Evolutionary conservation across 495 filamentous ascomycete species (phyloP), one percentile per base, ranked within the genome.

Genomic region (Astrothelium macrocarpum): DNA sequence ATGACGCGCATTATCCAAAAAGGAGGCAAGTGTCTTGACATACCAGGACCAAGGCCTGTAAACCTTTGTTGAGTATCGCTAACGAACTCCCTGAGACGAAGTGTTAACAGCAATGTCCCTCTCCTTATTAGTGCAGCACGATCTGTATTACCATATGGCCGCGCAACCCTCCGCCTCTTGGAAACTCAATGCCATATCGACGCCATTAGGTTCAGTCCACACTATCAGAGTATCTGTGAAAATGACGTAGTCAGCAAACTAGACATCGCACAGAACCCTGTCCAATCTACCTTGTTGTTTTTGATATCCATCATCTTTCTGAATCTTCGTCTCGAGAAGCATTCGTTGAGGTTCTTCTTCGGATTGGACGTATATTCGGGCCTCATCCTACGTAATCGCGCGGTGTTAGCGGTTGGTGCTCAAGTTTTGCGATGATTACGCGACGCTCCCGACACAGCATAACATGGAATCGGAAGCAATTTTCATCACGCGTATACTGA

Each of bases 171-270:
- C 94, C 2, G 94, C 88, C 75, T 97, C 95, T 76, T 98, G 94
- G 74, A 98, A 98, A 74, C 93, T 97, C 62, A 98, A 82, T 34
- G 94, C 94, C 94, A 98, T 97, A 72, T 98, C 94, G 63, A 89
- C 86, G 31, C 88, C 88, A 77, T 84, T 89, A 46, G 74, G 76
- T 71, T 98, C 94, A 23, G 94, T 97, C 94, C 94, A 98, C 53
- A 98, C 91, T 56, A 98, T 98, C 53, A 98, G 83, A 18, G 94
- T 98, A 74, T 97, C 94, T 91, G 46, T 10, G 75, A 59, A 69
- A 66, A 56, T 56, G 25, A 56, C 25, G 23, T 16, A 9, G 11
- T 56, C 25, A 56, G 49, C 25, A 56, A 36, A 36, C 59, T 9
- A 16, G 11, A 7, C 20, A n/a, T 20, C 16, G n/a, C 1, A 62